Evolutionary conservation across 805 yeast species (phyloP).

Genomic region (Candida wancherniae): DNA sequence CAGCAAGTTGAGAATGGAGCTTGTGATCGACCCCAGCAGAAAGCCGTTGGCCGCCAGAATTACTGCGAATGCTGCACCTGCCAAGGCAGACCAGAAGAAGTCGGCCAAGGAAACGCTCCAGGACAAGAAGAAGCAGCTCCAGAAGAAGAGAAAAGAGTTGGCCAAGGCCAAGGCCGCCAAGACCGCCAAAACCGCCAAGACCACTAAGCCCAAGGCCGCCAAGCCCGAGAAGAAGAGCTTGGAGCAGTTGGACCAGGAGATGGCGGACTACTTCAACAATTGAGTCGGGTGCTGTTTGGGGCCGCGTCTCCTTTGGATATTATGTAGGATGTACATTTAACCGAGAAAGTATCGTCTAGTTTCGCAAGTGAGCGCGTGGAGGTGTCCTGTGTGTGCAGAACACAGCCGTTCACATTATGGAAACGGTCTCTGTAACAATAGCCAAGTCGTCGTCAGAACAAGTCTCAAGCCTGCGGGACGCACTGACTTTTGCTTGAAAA

Average conservation of each 20-base stretch:
- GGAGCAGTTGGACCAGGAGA: slow-evolving; percentile 95
- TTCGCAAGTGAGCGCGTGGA: too few relatives aligned
- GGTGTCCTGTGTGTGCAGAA: too few relatives aligned
- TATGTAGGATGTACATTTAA: too few relatives aligned
- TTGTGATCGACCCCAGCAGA: slow-evolving; percentile 79
- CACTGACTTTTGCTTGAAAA: too few relatives aligned
- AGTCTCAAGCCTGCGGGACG: too few relatives aligned
- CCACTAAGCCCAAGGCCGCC: slow-evolving; percentile 34
- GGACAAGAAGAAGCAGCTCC: slow-evolving; percentile 25
- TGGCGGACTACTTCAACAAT: slow-evolving; percentile 86
- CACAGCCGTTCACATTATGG: too few relatives aligned
- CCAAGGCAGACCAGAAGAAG: slow-evolving; percentile 23
- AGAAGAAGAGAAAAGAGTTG: slow-evolving; percentile 28
- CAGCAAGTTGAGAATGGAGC: slow-evolving; percentile 68
- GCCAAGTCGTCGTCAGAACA: too few relatives aligned
- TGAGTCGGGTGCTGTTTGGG: slow-evolving; percentile 1
- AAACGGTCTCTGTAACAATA: too few relatives aligned
- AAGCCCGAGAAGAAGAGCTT: slow-evolving; percentile 62
- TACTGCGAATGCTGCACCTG: slow-evolving; percentile 39
- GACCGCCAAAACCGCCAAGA: slow-evolving; percentile 19
- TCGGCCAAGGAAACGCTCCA: slow-evolving; percentile 20
- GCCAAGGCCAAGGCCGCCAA: slow-evolving; percentile 25
- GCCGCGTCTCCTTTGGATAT: not conserved
- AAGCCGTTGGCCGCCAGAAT: slow-evolving; percentile 75
- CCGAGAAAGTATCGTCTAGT: too few relatives aligned